phyloP scores from a whole-genome alignment of 2,329 filamentous ascomycete species.

The Diaporthe sp. region DNA sequence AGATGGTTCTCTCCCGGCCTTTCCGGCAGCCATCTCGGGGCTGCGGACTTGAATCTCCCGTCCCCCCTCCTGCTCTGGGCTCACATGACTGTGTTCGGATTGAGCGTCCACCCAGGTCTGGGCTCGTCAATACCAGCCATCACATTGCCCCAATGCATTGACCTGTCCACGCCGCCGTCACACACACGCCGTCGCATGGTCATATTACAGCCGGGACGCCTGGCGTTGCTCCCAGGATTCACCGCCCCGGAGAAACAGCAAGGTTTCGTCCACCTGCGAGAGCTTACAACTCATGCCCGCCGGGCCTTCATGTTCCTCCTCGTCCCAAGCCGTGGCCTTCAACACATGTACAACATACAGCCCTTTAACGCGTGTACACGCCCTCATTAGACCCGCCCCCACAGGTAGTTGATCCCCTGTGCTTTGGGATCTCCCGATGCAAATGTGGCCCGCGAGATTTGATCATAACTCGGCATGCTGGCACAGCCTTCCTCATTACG shows the following conservation, averaged over 20 bases:
- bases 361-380: background rate
- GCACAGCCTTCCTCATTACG: slow-evolving; percentile 26
- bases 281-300: background rate
- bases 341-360: background rate
- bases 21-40: slow-evolving; percentile 18
- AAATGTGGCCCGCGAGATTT: slow-evolving; percentile 12
- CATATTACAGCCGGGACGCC: background rate
- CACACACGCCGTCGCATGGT: slow-evolving; percentile 6
- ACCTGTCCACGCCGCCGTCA: slow-evolving; percentile 12
- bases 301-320: background rate
- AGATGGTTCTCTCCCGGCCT: slow-evolving; percentile 8
- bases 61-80: background rate
- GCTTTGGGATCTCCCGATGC: background rate
- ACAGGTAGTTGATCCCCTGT: slow-evolving; percentile 9
- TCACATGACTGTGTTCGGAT: slow-evolving; percentile 6
- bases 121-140: slow-evolving; percentile 10
- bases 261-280: background rate
- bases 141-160: slow-evolving; percentile 8
- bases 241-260: slow-evolving; percentile 9
- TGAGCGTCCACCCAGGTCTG: slow-evolving; percentile 1
- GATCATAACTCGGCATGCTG: background rate
- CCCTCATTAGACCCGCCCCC: background rate
- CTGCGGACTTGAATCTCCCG: slow-evolving; percentile 6
- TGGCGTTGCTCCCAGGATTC: background rate
- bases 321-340: background rate